Evolutionary conservation across 2,329 filamentous ascomycete species (phyloP), one percentile per base, ranked within the genome.

Genomic region (Colletotrichum tabaci): DNA sequence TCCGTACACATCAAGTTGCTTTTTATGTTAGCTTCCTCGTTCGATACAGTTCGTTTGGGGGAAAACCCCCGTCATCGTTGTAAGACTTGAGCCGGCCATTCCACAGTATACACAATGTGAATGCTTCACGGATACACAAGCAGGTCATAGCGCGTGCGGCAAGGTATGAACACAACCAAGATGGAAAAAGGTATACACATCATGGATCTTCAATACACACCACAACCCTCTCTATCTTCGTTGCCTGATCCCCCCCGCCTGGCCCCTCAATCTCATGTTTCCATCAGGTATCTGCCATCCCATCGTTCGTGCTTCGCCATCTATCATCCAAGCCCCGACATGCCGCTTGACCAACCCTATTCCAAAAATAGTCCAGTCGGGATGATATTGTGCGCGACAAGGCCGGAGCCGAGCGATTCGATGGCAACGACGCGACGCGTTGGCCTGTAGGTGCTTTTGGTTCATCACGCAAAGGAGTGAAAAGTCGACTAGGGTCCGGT

Each of bases 381-480:
- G 47, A 55, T 66, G 23, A 40, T 53, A 26, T 44, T 18, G 7
- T 15, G 58, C 52, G 58, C 30, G 21, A 21, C 47, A 40, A 55
- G 23, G 65, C 47, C 58, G 57, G 49, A 40, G 26, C 46, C 64
- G 40, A 35, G 52, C 53, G 52, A 23, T 30, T 15, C 35, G 44
- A 38, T 16, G 23, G n/a, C 50, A 10, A 61, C 50, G 50, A 63
- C 52, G 58, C 58, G 52, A 60, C 46, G 68, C 52, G 46, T 49
- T 60, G 64, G 50, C 40, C 65, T 52, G 30, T 67, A 15, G 8
- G 40, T 65, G 70, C 56, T 69, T 71, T 66, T 69, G 55, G 44
- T 65, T 57, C 42, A 66, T 74, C 69, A 75, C 73, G 67, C 56
- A 72, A 73, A 72, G 61, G 71, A 77, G 77, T 74, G 76, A 77